Evolutionary conservation across 331 rosid species (phyloP).

Genomic region (Quercus phellos): DNA sequence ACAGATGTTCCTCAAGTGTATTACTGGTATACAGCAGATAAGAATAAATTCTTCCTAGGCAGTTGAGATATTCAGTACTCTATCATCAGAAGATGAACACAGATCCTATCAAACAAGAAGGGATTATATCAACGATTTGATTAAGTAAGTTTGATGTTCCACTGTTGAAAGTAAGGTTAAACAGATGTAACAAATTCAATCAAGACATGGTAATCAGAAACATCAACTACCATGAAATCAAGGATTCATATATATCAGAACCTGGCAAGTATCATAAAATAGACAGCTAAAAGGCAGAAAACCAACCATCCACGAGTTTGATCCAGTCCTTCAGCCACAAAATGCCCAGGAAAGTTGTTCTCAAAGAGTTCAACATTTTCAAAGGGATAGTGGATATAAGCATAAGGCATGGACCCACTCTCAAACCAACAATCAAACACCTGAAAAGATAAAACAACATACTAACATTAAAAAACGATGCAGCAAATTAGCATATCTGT

Average conservation of each 20-base stretch:
- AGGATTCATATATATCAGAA: not conserved
- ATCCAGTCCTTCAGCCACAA: slow-evolving; percentile 97
- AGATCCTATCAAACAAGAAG: not conserved
- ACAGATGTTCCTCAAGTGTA: not conserved
- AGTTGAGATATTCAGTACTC: not conserved
- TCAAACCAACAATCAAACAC: slow-evolving; percentile 99
- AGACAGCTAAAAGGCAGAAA: slow-evolving; percentile 16
- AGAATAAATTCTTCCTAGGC: not conserved
- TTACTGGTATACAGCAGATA: not conserved
- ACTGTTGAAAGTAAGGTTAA: not conserved
- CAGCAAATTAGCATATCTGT: not conserved
- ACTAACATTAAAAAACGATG: slow-evolving; percentile 11
- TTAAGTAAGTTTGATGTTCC: not conserved
- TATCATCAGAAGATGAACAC: not conserved
- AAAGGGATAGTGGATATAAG: slow-evolving; percentile 95
- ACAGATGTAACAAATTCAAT: not conserved
- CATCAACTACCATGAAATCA: not conserved
- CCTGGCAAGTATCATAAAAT: not conserved
- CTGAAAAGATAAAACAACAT: slow-evolving; percentile 37
- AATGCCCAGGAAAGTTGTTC: slow-evolving; percentile 94
- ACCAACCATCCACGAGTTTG: slow-evolving; percentile 98
- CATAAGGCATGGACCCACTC: slow-evolving; percentile 99
- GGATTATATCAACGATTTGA: not conserved
- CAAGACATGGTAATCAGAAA: not conserved
- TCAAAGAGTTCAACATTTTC: slow-evolving; percentile 86